These are phyloP conservation scores for Leishmania amazonensis DNA, from an alignment of 208 protist genomes.

Conservation along the genomic window DNA sequence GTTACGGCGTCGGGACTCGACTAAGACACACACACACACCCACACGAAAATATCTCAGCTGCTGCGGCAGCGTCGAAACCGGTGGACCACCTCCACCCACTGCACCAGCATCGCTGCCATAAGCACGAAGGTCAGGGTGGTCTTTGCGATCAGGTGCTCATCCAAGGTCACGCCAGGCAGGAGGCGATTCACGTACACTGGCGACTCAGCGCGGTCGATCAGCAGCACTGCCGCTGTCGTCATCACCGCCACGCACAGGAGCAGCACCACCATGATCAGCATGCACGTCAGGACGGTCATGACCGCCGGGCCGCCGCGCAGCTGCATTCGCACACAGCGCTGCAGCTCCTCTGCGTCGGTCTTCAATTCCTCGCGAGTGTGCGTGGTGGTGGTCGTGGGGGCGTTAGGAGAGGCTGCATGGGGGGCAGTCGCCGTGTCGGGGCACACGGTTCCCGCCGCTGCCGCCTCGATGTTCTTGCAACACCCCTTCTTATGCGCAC, in stretches of 20 bases:
- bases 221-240: constrained; percentile 22
- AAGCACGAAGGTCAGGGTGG: constrained; percentile 12
- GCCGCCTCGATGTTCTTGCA: background rate
- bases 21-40: background rate
- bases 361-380: background rate
- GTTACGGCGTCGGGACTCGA: background rate
- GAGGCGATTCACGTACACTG: constrained; percentile 18
- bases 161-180: constrained; percentile 27
- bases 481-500: background rate
- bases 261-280: constrained; percentile 19
- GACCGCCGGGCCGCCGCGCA: constrained; percentile 28
- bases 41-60: background rate
- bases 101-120: constrained; percentile 29
- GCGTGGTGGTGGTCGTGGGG: background rate
- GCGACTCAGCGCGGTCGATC: constrained; percentile 21
- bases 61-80: constrained; percentile 12
- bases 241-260: constrained; percentile 16
- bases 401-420: background rate
- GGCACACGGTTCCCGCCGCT: background rate
- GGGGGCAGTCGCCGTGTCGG: background rate
- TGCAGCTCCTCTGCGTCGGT: constrained; percentile 15
- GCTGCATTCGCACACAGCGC: constrained; percentile 22
- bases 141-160: constrained; percentile 32
- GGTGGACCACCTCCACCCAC: constrained; percentile 34
- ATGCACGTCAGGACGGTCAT: constrained; percentile 27